Evolutionary conservation across 2,329 filamentous ascomycete genomes (phyloP).

Genomic region (Geosmithia putterillii): DNA sequence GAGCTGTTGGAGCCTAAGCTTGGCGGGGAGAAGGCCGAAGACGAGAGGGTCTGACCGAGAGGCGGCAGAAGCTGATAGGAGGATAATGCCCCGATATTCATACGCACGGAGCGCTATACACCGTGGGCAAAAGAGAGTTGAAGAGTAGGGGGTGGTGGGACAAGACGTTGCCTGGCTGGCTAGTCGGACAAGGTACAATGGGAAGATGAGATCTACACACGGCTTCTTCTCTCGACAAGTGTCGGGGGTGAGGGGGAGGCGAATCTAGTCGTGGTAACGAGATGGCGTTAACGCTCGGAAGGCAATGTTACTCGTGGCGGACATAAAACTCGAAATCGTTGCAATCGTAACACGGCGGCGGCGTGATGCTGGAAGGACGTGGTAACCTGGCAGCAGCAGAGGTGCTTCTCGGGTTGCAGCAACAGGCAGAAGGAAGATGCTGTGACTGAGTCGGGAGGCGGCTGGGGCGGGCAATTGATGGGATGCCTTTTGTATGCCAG

Average conservation of each 20-base stretch:
- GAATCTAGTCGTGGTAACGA: not conserved
- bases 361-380: not conserved
- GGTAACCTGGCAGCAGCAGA: not conserved
- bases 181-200: not conserved
- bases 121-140: constrained; percentile 26
- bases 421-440: not conserved
- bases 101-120: constrained; percentile 43
- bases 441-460: not conserved
- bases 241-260: not conserved
- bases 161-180: not conserved
- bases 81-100: constrained; percentile 57
- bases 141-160: not conserved
- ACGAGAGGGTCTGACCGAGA: constrained; percentile 52
- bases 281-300: not conserved
- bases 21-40: constrained; percentile 55
- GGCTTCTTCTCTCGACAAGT: too few species aligned
- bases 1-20: constrained; percentile 48
- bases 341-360: not conserved
- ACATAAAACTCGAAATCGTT: not conserved
- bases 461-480: not conserved
- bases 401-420: not conserved
- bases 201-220: not conserved
- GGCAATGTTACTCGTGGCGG: not conserved
- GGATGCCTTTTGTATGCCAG: too few species aligned
- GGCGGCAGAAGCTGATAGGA: constrained; percentile 42